Base-by-base conservation (phyloP, 768 basidiomycete species). In the Russula sp. region DNA sequence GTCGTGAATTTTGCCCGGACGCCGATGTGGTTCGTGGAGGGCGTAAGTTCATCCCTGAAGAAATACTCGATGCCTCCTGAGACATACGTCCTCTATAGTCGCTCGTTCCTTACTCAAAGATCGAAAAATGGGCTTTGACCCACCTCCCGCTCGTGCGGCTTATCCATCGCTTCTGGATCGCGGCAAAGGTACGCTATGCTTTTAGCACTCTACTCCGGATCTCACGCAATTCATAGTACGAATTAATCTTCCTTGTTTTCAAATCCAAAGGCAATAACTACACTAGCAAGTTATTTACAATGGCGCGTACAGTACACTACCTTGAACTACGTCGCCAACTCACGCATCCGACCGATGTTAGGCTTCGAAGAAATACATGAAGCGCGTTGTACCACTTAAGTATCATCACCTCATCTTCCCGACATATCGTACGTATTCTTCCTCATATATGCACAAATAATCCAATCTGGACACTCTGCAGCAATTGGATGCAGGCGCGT, bases 401-500 rank as follows among this genome's bases (percentile, higher is more conserved):
- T 65, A 65, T 40, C 59, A 56, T 18, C 31, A 47, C 27, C 4
- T 37, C 14, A 68, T 87, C 55, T 80, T 78, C 60, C 86, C 85
- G 9, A 73, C 72, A 11, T 83, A 83, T 72, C 73, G 83, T 82
- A 69, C 44, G 79, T 71, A 4, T 4, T 8, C 62, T 0, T 22
- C 18, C 18, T 50, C 50, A 58, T 51, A 6, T 40, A 8, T 10
- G 20, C 16, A 40, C 39, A 31, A 22, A 2, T 18, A 40, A 20
- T 20, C 13, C 4, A 3, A 40, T 49, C 40, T 47, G 47, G 18
- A 18, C 6, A 9, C 9, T 42, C 16, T 55, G 3, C 45, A 83
- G 82, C 79, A 45, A 75, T 80, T 18, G 85, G 85, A 34, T 87
- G 84, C 71, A 86, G 83, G 72, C 78, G 86, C 45, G 78, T 86